phyloP scores from a whole-genome alignment of 176 grass and related monocot genomes.

The Zoysia pacifica region DNA sequence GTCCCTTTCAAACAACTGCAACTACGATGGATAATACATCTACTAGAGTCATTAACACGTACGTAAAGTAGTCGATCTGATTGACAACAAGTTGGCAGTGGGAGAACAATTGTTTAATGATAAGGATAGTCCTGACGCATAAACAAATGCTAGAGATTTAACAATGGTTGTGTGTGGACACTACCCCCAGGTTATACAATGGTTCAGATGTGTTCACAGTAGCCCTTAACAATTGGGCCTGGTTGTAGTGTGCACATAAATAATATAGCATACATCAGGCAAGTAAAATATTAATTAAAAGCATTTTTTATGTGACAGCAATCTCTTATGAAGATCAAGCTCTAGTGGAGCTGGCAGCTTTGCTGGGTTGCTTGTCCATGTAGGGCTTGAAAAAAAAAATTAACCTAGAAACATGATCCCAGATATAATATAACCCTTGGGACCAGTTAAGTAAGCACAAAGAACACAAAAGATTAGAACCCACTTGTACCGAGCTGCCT shows the following conservation, averaged over 20 bases:
- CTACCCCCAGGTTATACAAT: slow-evolving; percentile 32
- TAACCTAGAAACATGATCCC: slow-evolving; percentile 52
- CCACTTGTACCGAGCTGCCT: slow-evolving; percentile 42
- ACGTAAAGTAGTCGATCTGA: slow-evolving; percentile 47
- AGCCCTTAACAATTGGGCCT: slow-evolving; percentile 41
- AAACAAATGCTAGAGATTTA: slow-evolving; percentile 24
- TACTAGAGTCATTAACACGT: slow-evolving; percentile 41
- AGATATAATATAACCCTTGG: slow-evolving; percentile 33
- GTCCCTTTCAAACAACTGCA: slow-evolving; percentile 37
- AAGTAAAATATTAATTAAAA: slow-evolving; percentile 24
- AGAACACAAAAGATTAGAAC: slow-evolving; percentile 35
- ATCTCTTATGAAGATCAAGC: slow-evolving; percentile 43
- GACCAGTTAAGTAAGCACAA: slow-evolving; percentile 41
- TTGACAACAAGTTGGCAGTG: slow-evolving; percentile 36
- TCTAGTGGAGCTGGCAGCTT: slow-evolving; percentile 35
- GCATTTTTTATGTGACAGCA: slow-evolving; percentile 5
- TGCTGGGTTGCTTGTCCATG: slow-evolving; percentile 45
- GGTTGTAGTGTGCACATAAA: slow-evolving; percentile 38
- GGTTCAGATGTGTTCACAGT: slow-evolving; percentile 34
- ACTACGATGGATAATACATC: slow-evolving; percentile 29
- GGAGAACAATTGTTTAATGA: slow-evolving; percentile 42
- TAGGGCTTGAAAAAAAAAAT: slow-evolving; percentile 34
- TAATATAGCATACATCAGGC: slow-evolving; percentile 31
- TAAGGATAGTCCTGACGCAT: slow-evolving; percentile 40
- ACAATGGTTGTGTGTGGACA: slow-evolving; percentile 38